These are phyloP conservation scores for Penicillium nucicola DNA, from an alignment of 495 filamentous ascomycete species.

Conservation along the genomic window DNA sequence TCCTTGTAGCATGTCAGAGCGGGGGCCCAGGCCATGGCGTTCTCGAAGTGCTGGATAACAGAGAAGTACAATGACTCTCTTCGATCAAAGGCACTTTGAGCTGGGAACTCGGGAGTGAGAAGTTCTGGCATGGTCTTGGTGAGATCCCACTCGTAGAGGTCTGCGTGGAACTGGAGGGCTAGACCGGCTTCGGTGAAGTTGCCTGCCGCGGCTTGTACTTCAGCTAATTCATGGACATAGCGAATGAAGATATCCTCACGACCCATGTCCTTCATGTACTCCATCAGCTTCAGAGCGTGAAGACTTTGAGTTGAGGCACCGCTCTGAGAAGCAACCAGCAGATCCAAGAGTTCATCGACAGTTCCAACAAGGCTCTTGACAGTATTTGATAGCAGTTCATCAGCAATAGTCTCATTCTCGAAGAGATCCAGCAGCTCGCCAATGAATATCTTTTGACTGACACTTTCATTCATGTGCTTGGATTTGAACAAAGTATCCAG, in stretches of 20 bases:
- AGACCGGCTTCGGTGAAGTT: slow-evolving; percentile 91
- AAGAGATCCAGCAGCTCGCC: slow-evolving; percentile 80
- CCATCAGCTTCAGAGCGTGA: slow-evolving; percentile 88
- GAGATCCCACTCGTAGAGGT: slow-evolving; percentile 90
- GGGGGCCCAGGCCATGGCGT: slow-evolving; percentile 87
- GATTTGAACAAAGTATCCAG: slow-evolving; percentile 89
- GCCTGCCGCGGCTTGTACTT: slow-evolving; percentile 67
- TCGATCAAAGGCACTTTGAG: slow-evolving; percentile 86
- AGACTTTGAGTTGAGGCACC: slow-evolving; percentile 75
- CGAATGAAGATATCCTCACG: slow-evolving; percentile 96
- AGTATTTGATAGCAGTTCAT: slow-evolving; percentile 73
- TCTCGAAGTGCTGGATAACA: slow-evolving; percentile 92
- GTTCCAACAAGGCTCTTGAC: slow-evolving; percentile 76
- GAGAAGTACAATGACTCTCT: slow-evolving; percentile 90
- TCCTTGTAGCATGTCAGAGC: slow-evolving; percentile 90
- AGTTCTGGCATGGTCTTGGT: slow-evolving; percentile 63
- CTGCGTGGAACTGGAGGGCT: slow-evolving; percentile 85
- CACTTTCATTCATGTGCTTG: slow-evolving; percentile 81
- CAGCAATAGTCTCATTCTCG: slow-evolving; percentile 60
- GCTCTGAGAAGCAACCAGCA: slow-evolving; percentile 89
- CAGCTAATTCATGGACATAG: slow-evolving; percentile 90
- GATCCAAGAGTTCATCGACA: slow-evolving; percentile 85
- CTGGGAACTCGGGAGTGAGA: slow-evolving; percentile 69
- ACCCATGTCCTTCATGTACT: slow-evolving; percentile 94
- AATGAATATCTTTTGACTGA: slow-evolving; percentile 90